Percentiles rank a stretch among this genome's conserved stretches.
phyloP scores from a whole-genome alignment of 2,329 filamentous ascomycete species.

The Cladobotryum mycophilum region DNA sequence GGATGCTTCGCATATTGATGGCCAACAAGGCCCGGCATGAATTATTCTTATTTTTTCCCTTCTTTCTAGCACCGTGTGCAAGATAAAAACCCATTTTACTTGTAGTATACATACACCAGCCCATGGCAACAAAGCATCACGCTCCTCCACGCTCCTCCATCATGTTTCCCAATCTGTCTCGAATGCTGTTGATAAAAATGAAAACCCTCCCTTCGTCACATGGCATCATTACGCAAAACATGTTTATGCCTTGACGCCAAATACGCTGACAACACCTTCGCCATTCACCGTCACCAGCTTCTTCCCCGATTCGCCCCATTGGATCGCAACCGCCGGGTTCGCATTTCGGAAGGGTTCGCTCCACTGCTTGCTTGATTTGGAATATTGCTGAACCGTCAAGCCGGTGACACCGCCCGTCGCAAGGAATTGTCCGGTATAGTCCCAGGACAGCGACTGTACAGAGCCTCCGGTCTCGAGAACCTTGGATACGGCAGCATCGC shows the following conservation, averaged over 20 bases:
- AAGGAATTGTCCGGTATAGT: conserved; percentile 91
- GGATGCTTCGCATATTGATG: too few species aligned
- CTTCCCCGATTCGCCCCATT: conserved; percentile 72
- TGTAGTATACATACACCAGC: too few species aligned
- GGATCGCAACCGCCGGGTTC: conserved; percentile 63
- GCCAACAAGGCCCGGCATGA: too few species aligned
- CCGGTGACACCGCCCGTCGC: conserved; percentile 74
- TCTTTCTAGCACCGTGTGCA: too few species aligned
- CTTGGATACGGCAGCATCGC: conserved; percentile 74
- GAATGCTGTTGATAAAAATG: too few species aligned
- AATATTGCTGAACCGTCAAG: conserved; percentile 82
- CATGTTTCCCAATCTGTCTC: too few species aligned
- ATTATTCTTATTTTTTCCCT: too few species aligned
- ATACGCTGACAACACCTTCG: conserved; percentile 68
- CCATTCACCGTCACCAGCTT: conserved; percentile 68
- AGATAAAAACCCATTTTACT: too few species aligned
- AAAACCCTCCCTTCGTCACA: too few species aligned
- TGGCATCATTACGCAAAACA: not conserved
- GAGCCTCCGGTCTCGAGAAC: conserved; percentile 76
- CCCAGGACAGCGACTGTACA: conserved; percentile 77
- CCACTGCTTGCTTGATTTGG: conserved; percentile 83
- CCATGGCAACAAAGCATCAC: too few species aligned
- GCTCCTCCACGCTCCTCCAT: too few species aligned
- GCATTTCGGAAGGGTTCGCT: conserved; percentile 75
- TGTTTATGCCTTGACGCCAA: conserved; percentile 37